Base-by-base conservation (phyloP, 2,329 filamentous ascomycete genomes). In the Aspergillus sp. region DNA sequence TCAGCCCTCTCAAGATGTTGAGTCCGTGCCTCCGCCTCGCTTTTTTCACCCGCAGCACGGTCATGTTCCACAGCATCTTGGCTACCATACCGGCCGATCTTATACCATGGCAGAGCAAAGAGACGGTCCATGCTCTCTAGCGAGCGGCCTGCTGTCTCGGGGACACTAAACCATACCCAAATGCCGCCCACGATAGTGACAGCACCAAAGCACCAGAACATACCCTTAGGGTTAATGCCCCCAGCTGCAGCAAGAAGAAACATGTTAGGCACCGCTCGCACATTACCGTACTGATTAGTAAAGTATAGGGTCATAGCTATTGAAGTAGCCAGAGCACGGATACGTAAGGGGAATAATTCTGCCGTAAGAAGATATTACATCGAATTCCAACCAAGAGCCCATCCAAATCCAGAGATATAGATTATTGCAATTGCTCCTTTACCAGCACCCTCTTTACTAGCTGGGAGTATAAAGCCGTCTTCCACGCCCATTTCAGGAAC, bases 351-450 rank as follows among this genome's bases (percentile, higher is more conserved):
- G 77, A 90, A 93, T 60, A 93, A 81, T 70, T 93, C 90, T 2
- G 88, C 87, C 15, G 89, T 91, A 56, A 93, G 82, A 4, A 93
- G 81, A 69, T 92, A 93, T 74, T 91, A 89, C 80, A 90, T 89
- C 1, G 81, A 84, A 76, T 91, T 91, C 88, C 86, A 92, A 35
- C 84, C 87, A 3, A 89, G 76, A 3, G 87, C 87, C 87, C 87
- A 90, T 1, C 87, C 87, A 56, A 84, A 81, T 2, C 87, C 88
- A 0, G 83, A 87, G 19, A 90, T 52, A 70, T 88, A 91, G 63
- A 91, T 90, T 85, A 90, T 88, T 48, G 85, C 86, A 58, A 90
- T 85, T 14, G 89, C 90, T 3, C 70, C 70, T 21, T 82, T 85
- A 52, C 86, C 88, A 3, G 86, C 83, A 1, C 77, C 79, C 62